Conservation (phyloP, 805 yeast species). For the Cyberlindnera lachancei region DNA sequence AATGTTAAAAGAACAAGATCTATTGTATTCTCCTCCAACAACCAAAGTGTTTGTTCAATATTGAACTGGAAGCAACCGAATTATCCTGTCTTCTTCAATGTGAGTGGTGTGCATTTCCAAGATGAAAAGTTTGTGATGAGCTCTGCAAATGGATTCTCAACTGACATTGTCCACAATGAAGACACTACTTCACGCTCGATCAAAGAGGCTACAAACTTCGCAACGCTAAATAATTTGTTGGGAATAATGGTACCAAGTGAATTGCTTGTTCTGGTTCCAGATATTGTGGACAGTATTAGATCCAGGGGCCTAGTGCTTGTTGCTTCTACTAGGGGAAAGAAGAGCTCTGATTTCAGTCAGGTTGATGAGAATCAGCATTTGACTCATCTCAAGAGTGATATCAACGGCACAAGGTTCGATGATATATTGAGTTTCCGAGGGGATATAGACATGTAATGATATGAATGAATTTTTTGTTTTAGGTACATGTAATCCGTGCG, state of each 20-base stretch:
- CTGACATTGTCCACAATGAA: constrained; percentile 20
- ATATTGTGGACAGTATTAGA: constrained; percentile 64
- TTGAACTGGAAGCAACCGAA: constrained; percentile 98
- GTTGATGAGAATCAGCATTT: constrained; percentile 4
- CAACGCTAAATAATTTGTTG: constrained; percentile 72
- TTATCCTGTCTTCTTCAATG: constrained; percentile 83
- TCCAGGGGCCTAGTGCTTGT: constrained; percentile 78
- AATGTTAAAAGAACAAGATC: constrained; percentile 41
- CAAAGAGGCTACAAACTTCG: constrained; percentile 76
- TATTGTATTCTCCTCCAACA: constrained; percentile 76
- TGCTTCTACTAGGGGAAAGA: constrained; percentile 42
- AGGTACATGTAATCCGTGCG: too few relatives aligned
- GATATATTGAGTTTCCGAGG: constrained; percentile 63
- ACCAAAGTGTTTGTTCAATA: constrained; percentile 86
- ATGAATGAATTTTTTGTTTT: not conserved
- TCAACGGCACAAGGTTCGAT: constrained; percentile 61
- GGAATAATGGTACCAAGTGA: constrained; percentile 77
- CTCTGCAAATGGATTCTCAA: constrained; percentile 34
- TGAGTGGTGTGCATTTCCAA: constrained; percentile 53
- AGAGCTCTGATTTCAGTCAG: constrained; percentile 15
- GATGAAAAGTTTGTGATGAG: constrained; percentile 28
- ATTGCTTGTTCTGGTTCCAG: constrained; percentile 65
- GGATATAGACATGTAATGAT: constrained; percentile 36
- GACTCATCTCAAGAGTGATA: constrained; percentile 17
- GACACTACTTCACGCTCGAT: constrained; percentile 56